Base-by-base conservation (phyloP, 306 rosid species). In the Medicago arabica region DNA sequence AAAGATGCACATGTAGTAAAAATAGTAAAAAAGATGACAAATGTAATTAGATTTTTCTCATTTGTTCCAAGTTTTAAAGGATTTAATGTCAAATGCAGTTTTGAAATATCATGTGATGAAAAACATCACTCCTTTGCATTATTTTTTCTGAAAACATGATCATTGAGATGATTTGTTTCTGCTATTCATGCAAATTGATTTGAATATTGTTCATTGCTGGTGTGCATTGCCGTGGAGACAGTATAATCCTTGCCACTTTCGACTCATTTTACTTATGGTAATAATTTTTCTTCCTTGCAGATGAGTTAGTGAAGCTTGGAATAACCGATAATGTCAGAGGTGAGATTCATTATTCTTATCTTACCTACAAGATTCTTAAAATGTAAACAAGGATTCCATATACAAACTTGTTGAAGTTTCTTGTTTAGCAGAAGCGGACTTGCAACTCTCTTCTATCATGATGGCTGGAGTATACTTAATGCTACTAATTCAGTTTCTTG, bases 391-490 rank as follows among this genome's bases (percentile, higher is more conserved):
- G 43, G 65, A 43, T 79, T 79, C 15, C 60, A 57, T 65, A 36
- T 51, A 28, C 64, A 86, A 75, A 71, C 69, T 82, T 71, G 53
- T 63, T 75, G 77, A 54, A 69, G 10, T 67, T 88, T 85, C 76
- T 23, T 71, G 76, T 84, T 64, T 41, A 78, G 75, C 96, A 95
- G 98, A 95, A 84, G 95, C 86, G 78, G 90, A 91, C 86, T 86
- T 95, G 89, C 95, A 89, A 71, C 98, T 89, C 84, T 90, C 97
- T 65, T 92, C 96, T 73, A 92, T 92, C 84, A 89, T 93, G 96
- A 95, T 90, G 96, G 95, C 97, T 74, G 97, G 97, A 57, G 97
- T 95, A 80, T 95, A 95, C 88, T 84, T 95, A 55, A 95, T 86
- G 96, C 83, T 95, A 72, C 86, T 92, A 21, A 89, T 95, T 94